Conservation (phyloP, 306 rosid genomes). For the Alnus glutinosa region DNA sequence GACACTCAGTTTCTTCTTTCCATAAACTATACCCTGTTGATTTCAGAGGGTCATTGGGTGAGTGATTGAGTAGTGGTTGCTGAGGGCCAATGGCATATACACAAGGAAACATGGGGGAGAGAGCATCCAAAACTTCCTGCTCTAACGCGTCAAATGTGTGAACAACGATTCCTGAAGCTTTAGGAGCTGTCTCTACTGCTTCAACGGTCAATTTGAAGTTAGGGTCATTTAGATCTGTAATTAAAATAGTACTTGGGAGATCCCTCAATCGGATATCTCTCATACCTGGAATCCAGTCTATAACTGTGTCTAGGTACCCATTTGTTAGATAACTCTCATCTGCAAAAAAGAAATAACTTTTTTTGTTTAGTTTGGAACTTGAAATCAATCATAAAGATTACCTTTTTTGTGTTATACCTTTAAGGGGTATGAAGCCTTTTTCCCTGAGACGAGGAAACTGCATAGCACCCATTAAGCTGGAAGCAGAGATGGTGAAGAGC, state of each 20-base stretch:
- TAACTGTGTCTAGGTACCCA: too few species aligned
- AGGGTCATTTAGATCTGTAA: neutral
- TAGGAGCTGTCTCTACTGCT: neutral
- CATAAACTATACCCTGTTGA: conserved; percentile 7
- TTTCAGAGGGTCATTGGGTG: neutral
- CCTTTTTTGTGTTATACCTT: neutral
- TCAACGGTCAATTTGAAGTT: neutral
- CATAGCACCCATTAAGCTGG: neutral
- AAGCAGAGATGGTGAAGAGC: conserved; percentile 1
- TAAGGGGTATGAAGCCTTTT: conserved; percentile 13
- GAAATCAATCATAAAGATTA: neutral
- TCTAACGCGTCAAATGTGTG: conserved; percentile 22
- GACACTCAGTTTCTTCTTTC: conserved; percentile 23
- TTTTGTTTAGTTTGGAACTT: neutral
- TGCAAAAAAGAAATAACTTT: too few species aligned
- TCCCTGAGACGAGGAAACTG: neutral
- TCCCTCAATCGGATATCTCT: too few species aligned
- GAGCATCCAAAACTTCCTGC: conserved; percentile 5
- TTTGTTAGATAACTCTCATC: too few species aligned
- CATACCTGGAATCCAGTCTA: too few species aligned
- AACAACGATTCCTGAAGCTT: conserved; percentile 8
- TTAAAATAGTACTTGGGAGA: neutral
- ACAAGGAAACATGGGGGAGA: conserved; percentile 1
- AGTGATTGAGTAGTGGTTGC: neutral
- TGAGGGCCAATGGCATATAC: conserved; percentile 21